Evolutionary conservation across 129 eudicot species (phyloP).

Genomic region (Helianthus tuberosus): DNA sequence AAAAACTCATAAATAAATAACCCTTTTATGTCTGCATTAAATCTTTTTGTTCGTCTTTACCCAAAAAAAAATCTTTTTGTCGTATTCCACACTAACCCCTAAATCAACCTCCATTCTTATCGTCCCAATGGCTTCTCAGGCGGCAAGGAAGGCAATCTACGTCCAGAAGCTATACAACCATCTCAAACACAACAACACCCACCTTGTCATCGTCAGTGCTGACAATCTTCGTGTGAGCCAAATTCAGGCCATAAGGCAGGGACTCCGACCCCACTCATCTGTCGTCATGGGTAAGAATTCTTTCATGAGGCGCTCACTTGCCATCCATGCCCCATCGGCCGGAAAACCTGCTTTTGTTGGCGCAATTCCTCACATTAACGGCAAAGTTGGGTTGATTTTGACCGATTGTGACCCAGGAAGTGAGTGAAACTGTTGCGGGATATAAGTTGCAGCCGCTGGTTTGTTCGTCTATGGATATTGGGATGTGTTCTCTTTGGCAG

Average conservation of each 20-base stretch:
- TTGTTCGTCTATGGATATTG: slow-evolving; percentile 62
- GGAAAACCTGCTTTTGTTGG: slow-evolving; percentile 29
- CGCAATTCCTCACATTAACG: slow-evolving; percentile 45
- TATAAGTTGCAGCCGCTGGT: slow-evolving; percentile 45
- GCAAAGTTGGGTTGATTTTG: slow-evolving; percentile 62
- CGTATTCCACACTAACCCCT: too few relatives aligned
- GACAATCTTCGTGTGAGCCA: slow-evolving; percentile 55
- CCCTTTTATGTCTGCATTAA: too few relatives aligned
- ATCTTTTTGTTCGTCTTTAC: too few relatives aligned
- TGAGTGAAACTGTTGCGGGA: slow-evolving; percentile 49
- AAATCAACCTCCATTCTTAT: not conserved
- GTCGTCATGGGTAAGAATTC: slow-evolving; percentile 45
- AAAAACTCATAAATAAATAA: too few relatives aligned
- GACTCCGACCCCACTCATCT: too few relatives aligned
- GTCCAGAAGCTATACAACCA: slow-evolving; percentile 39
- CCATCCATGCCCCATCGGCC: slow-evolving; percentile 45
- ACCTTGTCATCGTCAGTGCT: slow-evolving; percentile 41
- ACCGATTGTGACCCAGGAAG: slow-evolving; percentile 52
- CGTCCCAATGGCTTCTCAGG: slow-evolving; percentile 37
- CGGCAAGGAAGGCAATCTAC: slow-evolving; percentile 42
- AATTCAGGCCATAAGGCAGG: slow-evolving; percentile 39
- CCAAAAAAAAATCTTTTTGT: too few relatives aligned
- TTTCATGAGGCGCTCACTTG: slow-evolving; percentile 46
- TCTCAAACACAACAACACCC: slow-evolving; percentile 31
- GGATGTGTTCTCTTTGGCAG: slow-evolving; percentile 40